phyloP scores from a whole-genome alignment of 495 filamentous ascomycete genomes.

The Parathielavia appendiculata region DNA sequence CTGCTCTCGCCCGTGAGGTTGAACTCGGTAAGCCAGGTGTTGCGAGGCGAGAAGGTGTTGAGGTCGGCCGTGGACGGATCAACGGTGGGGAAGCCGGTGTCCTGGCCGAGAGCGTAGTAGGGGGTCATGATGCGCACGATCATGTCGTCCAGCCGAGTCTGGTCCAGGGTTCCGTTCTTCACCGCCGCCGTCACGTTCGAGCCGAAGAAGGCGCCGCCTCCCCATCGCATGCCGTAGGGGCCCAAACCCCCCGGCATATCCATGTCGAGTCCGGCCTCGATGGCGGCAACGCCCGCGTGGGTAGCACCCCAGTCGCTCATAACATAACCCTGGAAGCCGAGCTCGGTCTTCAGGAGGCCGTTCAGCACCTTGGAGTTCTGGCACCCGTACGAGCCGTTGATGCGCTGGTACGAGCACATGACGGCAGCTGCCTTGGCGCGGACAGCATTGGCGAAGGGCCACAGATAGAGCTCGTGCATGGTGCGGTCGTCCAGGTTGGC shows the following conservation, averaged over 20 bases:
- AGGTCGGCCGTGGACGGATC: too few species aligned
- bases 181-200: slow-evolving; percentile 6
- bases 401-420: slow-evolving; percentile 9
- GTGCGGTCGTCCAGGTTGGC: not conserved
- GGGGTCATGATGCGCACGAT: slow-evolving; percentile 2
- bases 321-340: slow-evolving; percentile 1
- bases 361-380: not conserved
- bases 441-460: slow-evolving; percentile 6
- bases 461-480: slow-evolving; percentile 11
- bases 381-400: slow-evolving; percentile 5
- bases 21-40: not conserved
- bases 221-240: not conserved
- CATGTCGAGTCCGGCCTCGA: slow-evolving; percentile 3
- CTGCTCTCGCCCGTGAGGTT: too few species aligned
- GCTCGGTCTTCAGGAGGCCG: slow-evolving; percentile 8
- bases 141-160: slow-evolving; percentile 8
- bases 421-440: not conserved
- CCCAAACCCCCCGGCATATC: slow-evolving; percentile 5
- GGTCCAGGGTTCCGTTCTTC: not conserved
- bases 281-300: not conserved
- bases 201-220: too few species aligned
- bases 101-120: not conserved
- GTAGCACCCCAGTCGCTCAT: slow-evolving; percentile 4
- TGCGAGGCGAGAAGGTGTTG: slow-evolving; percentile 3
- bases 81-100: too few species aligned